Evolutionary conservation across 23 red algal genomes (phyloP).

Genomic region (Gracilaria caudata): DNA sequence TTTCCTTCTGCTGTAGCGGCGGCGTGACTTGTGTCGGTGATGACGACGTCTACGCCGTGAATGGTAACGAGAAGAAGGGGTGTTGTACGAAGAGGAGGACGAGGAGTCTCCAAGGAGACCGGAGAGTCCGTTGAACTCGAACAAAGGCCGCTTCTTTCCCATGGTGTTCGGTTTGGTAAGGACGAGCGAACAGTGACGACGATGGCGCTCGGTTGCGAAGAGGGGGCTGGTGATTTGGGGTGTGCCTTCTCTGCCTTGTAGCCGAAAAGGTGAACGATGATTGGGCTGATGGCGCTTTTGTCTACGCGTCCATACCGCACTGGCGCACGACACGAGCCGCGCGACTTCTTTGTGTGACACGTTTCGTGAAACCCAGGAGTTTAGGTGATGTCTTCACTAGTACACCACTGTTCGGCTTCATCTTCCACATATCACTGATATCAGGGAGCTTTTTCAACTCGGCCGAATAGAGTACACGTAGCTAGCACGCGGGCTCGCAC

Average conservation of each 20-base stretch:
- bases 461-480: too few relatives aligned
- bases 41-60: background rate
- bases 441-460: too few relatives aligned
- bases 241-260: background rate
- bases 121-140: conserved; percentile 31
- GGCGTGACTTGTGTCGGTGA: background rate
- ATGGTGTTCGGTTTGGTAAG: background rate
- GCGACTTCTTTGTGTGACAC: background rate
- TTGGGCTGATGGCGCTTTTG: background rate
- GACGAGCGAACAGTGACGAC: background rate
- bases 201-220: background rate
- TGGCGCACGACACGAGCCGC: conserved; percentile 14
- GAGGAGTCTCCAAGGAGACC: conserved; percentile 8
- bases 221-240: background rate
- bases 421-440: too few relatives aligned
- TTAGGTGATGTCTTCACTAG: too few relatives aligned
- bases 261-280: background rate
- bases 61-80: background rate
- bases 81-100: background rate
- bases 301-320: background rate
- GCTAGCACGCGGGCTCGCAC: too few relatives aligned
- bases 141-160: conserved; percentile 32
- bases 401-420: too few relatives aligned
- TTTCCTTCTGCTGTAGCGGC: conserved; percentile 4
- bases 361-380: too few relatives aligned